Evolutionary conservation across 768 basidiomycete species (phyloP).

Genomic region (Agrocybe chaxingu): DNA sequence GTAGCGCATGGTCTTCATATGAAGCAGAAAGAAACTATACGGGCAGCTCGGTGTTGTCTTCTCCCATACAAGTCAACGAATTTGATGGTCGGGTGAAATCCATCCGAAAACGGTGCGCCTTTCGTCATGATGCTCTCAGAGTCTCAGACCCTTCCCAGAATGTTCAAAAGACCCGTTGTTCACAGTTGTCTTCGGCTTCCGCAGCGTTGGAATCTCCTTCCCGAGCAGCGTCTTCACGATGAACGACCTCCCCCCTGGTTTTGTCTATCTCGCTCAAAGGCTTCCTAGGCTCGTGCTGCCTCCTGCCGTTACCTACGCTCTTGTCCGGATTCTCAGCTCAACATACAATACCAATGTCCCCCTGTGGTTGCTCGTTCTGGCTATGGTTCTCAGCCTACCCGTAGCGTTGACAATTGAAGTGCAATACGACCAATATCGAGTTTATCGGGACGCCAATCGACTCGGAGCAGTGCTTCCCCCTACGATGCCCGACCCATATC

Average conservation of each 20-base stretch:
- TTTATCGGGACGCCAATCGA: slow-evolving; percentile 14
- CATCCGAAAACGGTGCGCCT: no score
- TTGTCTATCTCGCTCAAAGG: slow-evolving; percentile 19
- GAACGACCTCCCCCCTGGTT: slow-evolving; percentile 21
- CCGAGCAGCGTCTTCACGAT: slow-evolving; percentile 1
- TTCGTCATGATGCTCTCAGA: no score
- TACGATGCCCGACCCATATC: slow-evolving; percentile 11
- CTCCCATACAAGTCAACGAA: no score
- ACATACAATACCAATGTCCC: slow-evolving; percentile 4
- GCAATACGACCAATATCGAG: slow-evolving; percentile 11
- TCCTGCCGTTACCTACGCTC: slow-evolving; percentile 14
- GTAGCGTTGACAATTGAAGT: slow-evolving; percentile 13
- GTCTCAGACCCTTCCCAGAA: no score
- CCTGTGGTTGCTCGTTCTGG: slow-evolving; percentile 7
- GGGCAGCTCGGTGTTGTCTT: no score
- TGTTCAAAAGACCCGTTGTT: no score
- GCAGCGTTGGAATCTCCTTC: no score
- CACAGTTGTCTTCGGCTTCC: no score
- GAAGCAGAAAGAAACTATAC: no score
- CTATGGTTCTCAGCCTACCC: slow-evolving; percentile 16
- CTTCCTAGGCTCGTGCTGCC: slow-evolving; percentile 18
- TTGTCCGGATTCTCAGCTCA: slow-evolving; percentile 4
- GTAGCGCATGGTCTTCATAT: no score
- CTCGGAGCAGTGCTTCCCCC: slow-evolving; percentile 19
- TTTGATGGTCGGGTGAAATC: no score